phyloP scores from a whole-genome alignment of 2,329 filamentous ascomycete genomes.

The Exutisphaerella laricina region DNA sequence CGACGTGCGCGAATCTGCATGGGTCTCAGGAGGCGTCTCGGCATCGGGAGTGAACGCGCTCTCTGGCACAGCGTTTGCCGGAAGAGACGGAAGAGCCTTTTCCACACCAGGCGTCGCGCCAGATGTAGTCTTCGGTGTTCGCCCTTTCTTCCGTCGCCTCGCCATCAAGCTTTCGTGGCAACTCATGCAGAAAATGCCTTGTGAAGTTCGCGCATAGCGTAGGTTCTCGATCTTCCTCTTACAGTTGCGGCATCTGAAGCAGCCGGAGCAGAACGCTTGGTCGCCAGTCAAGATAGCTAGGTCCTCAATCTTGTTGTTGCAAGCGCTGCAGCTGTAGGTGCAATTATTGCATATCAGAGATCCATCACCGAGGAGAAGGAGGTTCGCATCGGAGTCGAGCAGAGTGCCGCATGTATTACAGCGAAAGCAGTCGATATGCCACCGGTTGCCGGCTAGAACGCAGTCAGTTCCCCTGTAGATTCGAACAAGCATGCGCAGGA shows the following conservation, averaged over 20 bases:
- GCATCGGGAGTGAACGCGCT: conserved; percentile 54
- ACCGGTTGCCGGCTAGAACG: conserved; percentile 24
- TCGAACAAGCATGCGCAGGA: not conserved
- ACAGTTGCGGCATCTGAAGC: conserved; percentile 96
- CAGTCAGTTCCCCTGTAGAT: conserved; percentile 8
- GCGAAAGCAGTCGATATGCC: conserved; percentile 90
- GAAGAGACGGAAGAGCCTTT: conserved; percentile 87
- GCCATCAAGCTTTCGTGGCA: conserved; percentile 98
- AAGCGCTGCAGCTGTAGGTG: conserved; percentile 97
- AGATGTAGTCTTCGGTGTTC: conserved; percentile 54
- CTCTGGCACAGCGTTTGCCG: conserved; percentile 63
- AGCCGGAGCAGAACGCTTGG: conserved; percentile 94
- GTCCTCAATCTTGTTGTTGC: conserved; percentile 96
- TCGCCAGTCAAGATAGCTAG: conserved; percentile 95
- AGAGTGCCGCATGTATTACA: conserved; percentile 83
- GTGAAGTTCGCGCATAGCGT: conserved; percentile 92
- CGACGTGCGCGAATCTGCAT: conserved; percentile 47
- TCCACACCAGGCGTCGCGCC: conserved; percentile 44
- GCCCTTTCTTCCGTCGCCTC: conserved; percentile 78
- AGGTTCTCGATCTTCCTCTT: conserved; percentile 99
- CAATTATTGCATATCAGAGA: conserved; percentile 99
- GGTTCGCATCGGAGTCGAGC: conserved; percentile 96
- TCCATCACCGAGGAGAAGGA: conserved; percentile 92
- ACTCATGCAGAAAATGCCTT: conserved; percentile 99
- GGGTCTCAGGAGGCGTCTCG: conserved; percentile 54